Percentiles rank a stretch among this genome's conserved stretches.
These are phyloP conservation scores for Omphalea diandra DNA, from an alignment of 441 rosid species.

Conservation along the genomic window DNA sequence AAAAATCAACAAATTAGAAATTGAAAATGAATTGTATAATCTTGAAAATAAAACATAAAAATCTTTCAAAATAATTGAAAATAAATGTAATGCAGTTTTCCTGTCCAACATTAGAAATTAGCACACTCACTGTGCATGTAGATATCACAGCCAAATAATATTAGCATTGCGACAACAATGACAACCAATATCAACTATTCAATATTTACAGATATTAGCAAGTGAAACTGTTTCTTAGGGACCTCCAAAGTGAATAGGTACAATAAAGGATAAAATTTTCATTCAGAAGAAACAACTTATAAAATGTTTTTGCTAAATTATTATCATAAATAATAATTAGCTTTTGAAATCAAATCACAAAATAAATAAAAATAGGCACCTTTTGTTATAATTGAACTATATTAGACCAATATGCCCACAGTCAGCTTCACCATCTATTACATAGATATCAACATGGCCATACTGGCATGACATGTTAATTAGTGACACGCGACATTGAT, in stretches of 20 bases:
- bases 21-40: background rate
- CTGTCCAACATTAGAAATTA: background rate
- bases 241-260: background rate
- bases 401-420: too few species aligned
- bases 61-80: background rate
- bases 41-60: background rate
- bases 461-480: too few species aligned
- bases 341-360: too few species aligned
- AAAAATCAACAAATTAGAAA: background rate
- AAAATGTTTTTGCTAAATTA: too few species aligned
- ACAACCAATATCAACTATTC: too few species aligned
- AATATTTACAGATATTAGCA: background rate
- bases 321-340: too few species aligned
- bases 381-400: too few species aligned
- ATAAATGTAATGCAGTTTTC: background rate
- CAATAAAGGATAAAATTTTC: background rate
- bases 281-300: background rate
- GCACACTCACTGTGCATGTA: background rate
- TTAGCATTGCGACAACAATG: too few species aligned
- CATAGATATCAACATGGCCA: too few species aligned
- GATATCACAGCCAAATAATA: background rate
- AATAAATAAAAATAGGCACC: too few species aligned
- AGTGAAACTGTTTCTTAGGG: background rate
- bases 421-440: too few species aligned
- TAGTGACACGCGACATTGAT: too few species aligned